These are phyloP conservation scores for Pharnaceum exiguum DNA, from an alignment of 148 eudicot species.

Conservation along the genomic window DNA sequence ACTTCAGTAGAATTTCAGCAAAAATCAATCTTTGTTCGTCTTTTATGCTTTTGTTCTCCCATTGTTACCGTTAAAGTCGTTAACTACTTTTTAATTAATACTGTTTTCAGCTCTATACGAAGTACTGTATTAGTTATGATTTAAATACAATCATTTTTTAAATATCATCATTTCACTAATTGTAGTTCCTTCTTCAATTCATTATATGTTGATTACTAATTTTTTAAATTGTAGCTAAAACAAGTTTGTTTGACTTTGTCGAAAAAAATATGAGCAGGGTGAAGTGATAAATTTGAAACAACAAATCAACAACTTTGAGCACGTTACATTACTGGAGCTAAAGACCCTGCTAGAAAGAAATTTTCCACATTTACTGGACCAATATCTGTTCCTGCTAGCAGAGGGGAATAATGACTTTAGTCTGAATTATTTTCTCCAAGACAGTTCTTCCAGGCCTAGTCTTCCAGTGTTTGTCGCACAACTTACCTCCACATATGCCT, in stretches of 20 bases:
- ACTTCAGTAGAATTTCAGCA: too few species aligned
- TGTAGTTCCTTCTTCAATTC: too few species aligned
- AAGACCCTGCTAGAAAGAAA: neutral
- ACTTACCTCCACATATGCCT: conserved; percentile 12
- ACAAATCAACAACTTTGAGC: conserved; percentile 30
- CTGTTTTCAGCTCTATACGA: too few species aligned
- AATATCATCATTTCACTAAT: too few species aligned
- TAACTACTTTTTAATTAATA: too few species aligned
- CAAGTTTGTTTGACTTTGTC: neutral
- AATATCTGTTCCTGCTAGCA: conserved; percentile 30
- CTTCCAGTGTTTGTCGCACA: conserved; percentile 16
- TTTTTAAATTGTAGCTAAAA: too few species aligned
- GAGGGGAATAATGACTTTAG: conserved; percentile 28
- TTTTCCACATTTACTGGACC: neutral
- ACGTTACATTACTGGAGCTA: conserved; percentile 21
- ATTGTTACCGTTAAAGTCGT: too few species aligned
- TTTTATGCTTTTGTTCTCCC: neutral
- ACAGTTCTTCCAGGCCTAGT: conserved; percentile 12
- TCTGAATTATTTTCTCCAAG: conserved; percentile 22
- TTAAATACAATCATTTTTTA: too few species aligned
- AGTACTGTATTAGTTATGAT: too few species aligned
- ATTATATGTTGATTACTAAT: too few species aligned
- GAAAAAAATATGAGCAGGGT: conserved; percentile 10
- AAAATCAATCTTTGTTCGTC: neutral
- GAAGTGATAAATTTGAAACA: conserved; percentile 19